phyloP scores from a whole-genome alignment of 768 basidiomycete species.

The Amanita molliuscula region DNA sequence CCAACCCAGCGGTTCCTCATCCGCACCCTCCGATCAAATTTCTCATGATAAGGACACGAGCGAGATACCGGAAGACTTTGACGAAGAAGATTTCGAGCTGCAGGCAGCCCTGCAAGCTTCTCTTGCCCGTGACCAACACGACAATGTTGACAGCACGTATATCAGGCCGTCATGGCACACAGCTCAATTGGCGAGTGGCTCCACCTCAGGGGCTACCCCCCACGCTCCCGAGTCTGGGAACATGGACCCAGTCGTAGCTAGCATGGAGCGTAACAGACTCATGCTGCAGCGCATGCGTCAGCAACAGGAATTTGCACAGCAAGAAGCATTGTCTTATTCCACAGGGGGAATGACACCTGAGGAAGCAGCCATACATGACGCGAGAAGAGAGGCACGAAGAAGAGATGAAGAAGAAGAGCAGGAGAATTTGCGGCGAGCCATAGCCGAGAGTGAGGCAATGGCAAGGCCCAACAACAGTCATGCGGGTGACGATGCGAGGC shows the following conservation, averaged over 20 bases:
- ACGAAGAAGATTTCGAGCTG: slow-evolving; percentile 81
- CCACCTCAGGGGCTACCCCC: neutral
- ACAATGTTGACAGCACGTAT: slow-evolving; percentile 8
- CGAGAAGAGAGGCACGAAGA: slow-evolving; percentile 20
- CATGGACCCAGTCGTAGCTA: slow-evolving; percentile 53
- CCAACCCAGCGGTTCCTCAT: slow-evolving; percentile 31
- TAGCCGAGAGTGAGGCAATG: slow-evolving; percentile 49
- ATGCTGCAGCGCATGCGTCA: slow-evolving; percentile 54
- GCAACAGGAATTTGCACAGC: slow-evolving; percentile 58
- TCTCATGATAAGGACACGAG: neutral
- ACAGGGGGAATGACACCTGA: slow-evolving; percentile 17
- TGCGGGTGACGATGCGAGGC: neutral
- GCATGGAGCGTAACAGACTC: slow-evolving; percentile 51
- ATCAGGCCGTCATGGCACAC: slow-evolving; percentile 1
- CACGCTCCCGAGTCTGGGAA: slow-evolving; percentile 17
- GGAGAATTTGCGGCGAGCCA: slow-evolving; percentile 45
- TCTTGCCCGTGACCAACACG: slow-evolving; percentile 24
- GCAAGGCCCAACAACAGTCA: slow-evolving; percentile 14
- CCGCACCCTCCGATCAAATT: neutral
- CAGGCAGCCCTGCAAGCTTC: slow-evolving; percentile 86
- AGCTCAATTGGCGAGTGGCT: too few relatives aligned
- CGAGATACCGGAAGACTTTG: slow-evolving; percentile 32
- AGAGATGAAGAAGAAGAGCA: slow-evolving; percentile 42
- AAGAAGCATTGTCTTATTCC: slow-evolving; percentile 40
- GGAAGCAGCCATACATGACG: slow-evolving; percentile 20